Conservation (phyloP, 2,329 filamentous ascomycete genomes). For the Tolypocladium tundrense region DNA sequence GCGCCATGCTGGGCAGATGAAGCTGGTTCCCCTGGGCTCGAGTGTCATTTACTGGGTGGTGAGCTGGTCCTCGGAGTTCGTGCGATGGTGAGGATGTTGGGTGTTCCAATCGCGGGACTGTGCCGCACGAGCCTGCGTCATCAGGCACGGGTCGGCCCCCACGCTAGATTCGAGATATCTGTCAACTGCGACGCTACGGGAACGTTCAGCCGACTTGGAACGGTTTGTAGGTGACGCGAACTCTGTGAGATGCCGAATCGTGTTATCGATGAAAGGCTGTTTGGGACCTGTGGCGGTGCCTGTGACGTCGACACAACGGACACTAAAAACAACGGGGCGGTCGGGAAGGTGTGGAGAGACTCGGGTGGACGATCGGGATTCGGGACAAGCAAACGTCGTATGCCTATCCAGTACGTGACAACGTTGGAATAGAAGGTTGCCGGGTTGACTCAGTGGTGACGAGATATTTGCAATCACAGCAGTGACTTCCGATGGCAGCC, state of each 20-base stretch:
- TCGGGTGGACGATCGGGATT: too few species aligned
- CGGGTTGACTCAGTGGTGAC: background rate
- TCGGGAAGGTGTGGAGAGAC: background rate
- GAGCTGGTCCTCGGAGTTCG: background rate
- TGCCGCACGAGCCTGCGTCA: background rate
- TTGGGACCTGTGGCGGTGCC: background rate
- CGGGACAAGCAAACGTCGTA: background rate
- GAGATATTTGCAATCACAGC: background rate
- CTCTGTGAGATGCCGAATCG: background rate
- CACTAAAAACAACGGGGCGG: background rate
- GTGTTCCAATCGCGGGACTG: background rate
- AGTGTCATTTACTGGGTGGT: too few species aligned
- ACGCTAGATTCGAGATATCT: background rate
- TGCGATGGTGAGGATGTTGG: background rate
- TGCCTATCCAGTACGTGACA: background rate
- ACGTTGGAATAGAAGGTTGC: background rate
- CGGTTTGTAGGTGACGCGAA: too few species aligned
- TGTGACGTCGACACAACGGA: background rate
- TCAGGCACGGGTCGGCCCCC: background rate
- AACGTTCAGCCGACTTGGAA: background rate
- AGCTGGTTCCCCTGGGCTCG: background rate
- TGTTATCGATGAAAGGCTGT: too few species aligned
- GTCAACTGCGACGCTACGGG: background rate
- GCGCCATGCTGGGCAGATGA: conserved; percentile 32
- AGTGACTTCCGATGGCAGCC: too few species aligned